Base-by-base conservation (phyloP, 2,329 filamentous ascomycete genomes). In the Chaetoscypha palmicola region DNA sequence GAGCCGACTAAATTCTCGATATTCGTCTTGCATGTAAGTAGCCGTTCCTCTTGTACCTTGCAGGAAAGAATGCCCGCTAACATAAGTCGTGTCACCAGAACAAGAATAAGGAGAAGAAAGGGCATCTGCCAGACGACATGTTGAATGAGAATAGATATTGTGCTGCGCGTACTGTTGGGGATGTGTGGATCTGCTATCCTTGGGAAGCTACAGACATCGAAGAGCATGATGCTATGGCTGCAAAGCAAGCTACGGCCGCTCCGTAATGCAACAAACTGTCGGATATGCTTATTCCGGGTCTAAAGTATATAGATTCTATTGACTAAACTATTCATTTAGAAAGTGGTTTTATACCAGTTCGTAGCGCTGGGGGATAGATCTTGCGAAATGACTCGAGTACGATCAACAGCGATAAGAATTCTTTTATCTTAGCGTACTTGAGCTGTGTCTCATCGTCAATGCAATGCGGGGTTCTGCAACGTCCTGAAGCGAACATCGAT, bases 131-230 rank as follows among this genome's bases (percentile, higher is more conserved):
- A 9, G 61, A 77, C 16, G 81, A 88, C 28, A 88, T 97, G 77
- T 72, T 91, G 52, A 68, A 74, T 31, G 68, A 80, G 43, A 76
- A 77, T 45, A 75, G 83, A 58, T 98, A 98, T 68, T 67, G 85
- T 55, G 92, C 92, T 17, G 88, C 92, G 17, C 73, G 83, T 62
- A 97, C 91, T 4, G 86, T 94, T 23, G 78, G 77, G n/a, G 91
- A 98, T 67, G 83, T 89, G 54, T 98, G 92, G 92, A 97, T 97
- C 64, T 94, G 88, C 75, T 98, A 98, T 69, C 92, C 92, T 12
- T 98, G 92, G 92, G 92, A 97, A 71, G 92, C 92, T 33, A 83
- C 69, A 24, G 86, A 96, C 63, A 96, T 97, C 61, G 88, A 94
- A 21, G 86, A 90, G 74, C 91, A 96, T 64, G 91, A 97, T 67